Evolutionary conservation across 345 rosid genomes (phyloP).

Genomic region (Gossypium australe): DNA sequence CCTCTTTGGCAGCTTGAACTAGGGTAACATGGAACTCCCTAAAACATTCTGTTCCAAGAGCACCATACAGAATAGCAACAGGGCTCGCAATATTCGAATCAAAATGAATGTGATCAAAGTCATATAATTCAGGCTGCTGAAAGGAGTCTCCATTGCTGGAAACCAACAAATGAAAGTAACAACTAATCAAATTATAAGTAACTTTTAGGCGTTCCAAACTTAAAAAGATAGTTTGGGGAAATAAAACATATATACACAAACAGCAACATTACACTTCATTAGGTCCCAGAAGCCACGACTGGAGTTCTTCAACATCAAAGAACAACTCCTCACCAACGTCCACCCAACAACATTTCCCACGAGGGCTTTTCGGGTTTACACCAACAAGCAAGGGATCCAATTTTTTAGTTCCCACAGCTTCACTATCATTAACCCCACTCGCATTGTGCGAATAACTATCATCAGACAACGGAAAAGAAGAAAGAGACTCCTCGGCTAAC

Average conservation of each 20-base stretch:
- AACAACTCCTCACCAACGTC: slow-evolving; percentile 78
- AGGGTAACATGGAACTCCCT: slow-evolving; percentile 60
- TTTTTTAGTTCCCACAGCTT: slow-evolving; percentile 23
- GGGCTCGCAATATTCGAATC: slow-evolving; percentile 56
- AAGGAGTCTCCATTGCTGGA: slow-evolving; percentile 50
- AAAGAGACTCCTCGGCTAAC: slow-evolving; percentile 90
- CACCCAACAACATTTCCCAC: slow-evolving; percentile 88
- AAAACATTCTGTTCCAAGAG: slow-evolving; percentile 87
- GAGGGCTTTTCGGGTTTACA: slow-evolving; percentile 43
- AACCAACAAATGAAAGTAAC: slow-evolving; percentile 18
- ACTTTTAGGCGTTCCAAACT: neutral
- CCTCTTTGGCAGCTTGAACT: slow-evolving; percentile 76
- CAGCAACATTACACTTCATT: slow-evolving; percentile 39
- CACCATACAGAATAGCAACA: slow-evolving; percentile 82
- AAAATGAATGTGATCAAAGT: slow-evolving; percentile 21
- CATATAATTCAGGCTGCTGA: slow-evolving; percentile 59
- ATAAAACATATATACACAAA: neutral
- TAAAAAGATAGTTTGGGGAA: neutral
- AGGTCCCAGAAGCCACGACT: slow-evolving; percentile 49
- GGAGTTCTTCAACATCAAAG: slow-evolving; percentile 62
- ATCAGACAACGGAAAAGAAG: slow-evolving; percentile 71
- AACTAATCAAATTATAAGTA: neutral
- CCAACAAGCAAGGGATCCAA: slow-evolving; percentile 49
- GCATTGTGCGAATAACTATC: slow-evolving; percentile 30
- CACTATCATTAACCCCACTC: slow-evolving; percentile 24